phyloP scores from a whole-genome alignment of 345 rosid species.

The Camelina hispida region DNA sequence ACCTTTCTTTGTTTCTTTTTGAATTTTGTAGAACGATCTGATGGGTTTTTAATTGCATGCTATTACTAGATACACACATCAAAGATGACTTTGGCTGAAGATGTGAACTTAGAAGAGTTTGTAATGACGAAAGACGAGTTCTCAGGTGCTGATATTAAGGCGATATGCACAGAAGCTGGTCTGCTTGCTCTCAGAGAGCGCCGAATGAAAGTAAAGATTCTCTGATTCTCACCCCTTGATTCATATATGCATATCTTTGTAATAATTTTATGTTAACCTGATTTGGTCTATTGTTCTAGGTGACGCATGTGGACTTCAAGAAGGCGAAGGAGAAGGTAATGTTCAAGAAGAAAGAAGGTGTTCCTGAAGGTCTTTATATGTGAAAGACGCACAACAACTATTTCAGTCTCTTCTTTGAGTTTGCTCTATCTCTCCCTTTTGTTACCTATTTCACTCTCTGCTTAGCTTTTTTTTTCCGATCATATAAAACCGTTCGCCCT shows the following conservation, averaged over 20 bases:
- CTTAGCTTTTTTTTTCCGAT: background rate
- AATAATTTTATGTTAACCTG: background rate
- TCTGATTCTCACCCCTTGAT: slow-evolving; percentile 4
- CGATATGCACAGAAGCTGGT: slow-evolving; percentile 97
- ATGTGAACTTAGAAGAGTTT: slow-evolving; percentile 97
- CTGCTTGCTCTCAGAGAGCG: slow-evolving; percentile 94
- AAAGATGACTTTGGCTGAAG: slow-evolving; percentile 95
- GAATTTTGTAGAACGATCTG: background rate
- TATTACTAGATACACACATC: slow-evolving; percentile 87
- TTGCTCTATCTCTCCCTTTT: background rate
- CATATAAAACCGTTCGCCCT: background rate
- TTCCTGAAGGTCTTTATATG: slow-evolving; percentile 98
- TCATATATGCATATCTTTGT: background rate
- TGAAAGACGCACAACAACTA: slow-evolving; percentile 16
- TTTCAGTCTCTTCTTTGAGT: slow-evolving; percentile 22
- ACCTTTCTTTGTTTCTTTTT: background rate
- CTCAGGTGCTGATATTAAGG: slow-evolving; percentile 98
- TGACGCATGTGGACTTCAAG: slow-evolving; percentile 86
- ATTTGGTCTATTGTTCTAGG: slow-evolving; percentile 44
- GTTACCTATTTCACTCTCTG: background rate
- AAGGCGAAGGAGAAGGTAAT: slow-evolving; percentile 98
- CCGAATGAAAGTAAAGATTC: slow-evolving; percentile 77
- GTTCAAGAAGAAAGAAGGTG: slow-evolving; percentile 99
- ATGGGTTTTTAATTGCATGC: background rate
- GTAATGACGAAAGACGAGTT: slow-evolving; percentile 98